Percentiles rank a stretch among this genome's conserved stretches.
These are phyloP conservation scores for Vigna mungo DNA, from an alignment of 306 rosid genomes.

Conservation along the genomic window DNA sequence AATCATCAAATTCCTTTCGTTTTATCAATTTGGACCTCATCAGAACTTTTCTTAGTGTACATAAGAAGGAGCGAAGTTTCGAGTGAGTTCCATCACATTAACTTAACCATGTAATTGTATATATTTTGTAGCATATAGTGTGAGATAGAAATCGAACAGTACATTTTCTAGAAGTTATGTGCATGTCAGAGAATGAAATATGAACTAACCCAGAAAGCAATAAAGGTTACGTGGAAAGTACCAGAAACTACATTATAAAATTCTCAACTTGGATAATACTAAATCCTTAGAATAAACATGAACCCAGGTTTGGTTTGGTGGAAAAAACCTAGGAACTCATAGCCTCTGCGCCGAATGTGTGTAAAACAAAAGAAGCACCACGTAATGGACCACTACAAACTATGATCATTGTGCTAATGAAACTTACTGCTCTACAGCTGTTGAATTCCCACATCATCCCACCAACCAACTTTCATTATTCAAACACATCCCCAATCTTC, in stretches of 20 bases:
- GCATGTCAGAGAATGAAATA: not conserved
- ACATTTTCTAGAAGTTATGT: conserved; percentile 35
- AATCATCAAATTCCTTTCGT: too few relatives aligned
- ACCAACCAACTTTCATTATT: conserved; percentile 45
- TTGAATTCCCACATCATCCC: conserved; percentile 41
- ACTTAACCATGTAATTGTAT: too few relatives aligned
- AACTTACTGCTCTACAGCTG: conserved; percentile 47
- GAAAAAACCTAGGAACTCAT: conserved; percentile 41
- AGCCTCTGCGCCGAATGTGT: conserved; percentile 23
- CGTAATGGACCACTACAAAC: conserved; percentile 45
- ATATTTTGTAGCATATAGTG: too few relatives aligned
- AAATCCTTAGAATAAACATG: not conserved
- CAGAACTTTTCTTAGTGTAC: too few relatives aligned
- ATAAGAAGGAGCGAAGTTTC: too few relatives aligned
- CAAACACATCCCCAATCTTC: conserved; percentile 34
- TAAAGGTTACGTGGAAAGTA: conserved; percentile 18
- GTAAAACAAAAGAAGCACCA: conserved; percentile 35
- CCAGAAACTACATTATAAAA: conserved; percentile 6
- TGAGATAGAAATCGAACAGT: not conserved
- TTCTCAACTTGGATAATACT: conserved; percentile 31
- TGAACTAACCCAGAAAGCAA: not conserved
- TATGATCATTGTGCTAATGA: conserved; percentile 23
- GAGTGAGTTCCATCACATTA: not conserved
- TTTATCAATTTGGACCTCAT: too few relatives aligned
- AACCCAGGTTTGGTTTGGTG: conserved; percentile 22